These are phyloP conservation scores for Sporothrix mexicana DNA, from an alignment of 2,329 filamentous ascomycete genomes.

Conservation along the genomic window DNA sequence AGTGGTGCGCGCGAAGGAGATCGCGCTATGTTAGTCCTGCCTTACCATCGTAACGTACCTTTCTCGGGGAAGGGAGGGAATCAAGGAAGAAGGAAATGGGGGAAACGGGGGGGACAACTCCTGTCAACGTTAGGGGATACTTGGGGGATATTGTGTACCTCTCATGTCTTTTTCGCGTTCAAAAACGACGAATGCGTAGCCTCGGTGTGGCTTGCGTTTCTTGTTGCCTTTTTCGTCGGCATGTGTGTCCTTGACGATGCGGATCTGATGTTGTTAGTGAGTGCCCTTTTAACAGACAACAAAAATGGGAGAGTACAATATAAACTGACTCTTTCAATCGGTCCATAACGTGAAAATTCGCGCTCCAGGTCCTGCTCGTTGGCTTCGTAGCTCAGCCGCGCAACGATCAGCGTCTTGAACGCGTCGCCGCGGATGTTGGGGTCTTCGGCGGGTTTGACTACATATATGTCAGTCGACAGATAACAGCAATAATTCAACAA, in stretches of 20 bases:
- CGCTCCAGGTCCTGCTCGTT: constrained; percentile 89
- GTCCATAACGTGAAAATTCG: constrained; percentile 91
- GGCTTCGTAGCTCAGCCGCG: constrained; percentile 85
- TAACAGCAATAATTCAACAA: constrained; percentile 3
- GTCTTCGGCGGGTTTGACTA: constrained; percentile 83
- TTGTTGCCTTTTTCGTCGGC: constrained; percentile 72
- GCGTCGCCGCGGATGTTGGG: constrained; percentile 89
- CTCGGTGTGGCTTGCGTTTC: constrained; percentile 80
- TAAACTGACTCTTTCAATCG: constrained; percentile 78
- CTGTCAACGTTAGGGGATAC: not conserved
- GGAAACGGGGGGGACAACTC: constrained; percentile 44
- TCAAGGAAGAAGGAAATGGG: constrained; percentile 45
- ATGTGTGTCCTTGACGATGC: constrained; percentile 80
- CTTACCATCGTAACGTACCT: constrained; percentile 59
- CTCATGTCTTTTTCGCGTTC: constrained; percentile 99
- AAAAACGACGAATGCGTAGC: constrained; percentile 96
- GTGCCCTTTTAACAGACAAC: not conserved
- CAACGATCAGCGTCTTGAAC: constrained; percentile 93
- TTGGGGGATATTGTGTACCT: constrained; percentile 68
- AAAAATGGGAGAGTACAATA: constrained; percentile 40
- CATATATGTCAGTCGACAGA: not conserved
- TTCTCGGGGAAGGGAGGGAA: constrained; percentile 41
- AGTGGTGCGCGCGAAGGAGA: constrained; percentile 51
- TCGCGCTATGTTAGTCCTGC: constrained; percentile 71
- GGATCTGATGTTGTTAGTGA: constrained; percentile 65